Evolutionary conservation across 2,329 filamentous ascomycete species (phyloP).

Genomic region (Colletotrichum agaves): DNA sequence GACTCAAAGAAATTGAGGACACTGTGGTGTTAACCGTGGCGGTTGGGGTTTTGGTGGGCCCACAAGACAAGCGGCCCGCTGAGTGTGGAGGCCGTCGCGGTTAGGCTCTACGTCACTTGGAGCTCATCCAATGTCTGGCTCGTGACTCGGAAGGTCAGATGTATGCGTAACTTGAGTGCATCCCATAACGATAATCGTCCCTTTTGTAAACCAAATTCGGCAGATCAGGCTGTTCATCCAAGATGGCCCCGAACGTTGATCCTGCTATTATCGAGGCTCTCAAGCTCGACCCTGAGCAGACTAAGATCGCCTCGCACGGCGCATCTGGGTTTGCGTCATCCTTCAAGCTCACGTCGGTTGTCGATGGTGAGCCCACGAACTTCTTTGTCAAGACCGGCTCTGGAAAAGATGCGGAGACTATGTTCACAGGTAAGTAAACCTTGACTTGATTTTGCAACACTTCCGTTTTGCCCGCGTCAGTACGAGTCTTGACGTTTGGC

Average conservation of each 20-base stretch:
- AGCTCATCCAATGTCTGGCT: constrained; percentile 23
- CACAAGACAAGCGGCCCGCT: constrained; percentile 1
- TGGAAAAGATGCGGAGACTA: constrained; percentile 68
- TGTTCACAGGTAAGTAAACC: constrained; percentile 71
- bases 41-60: constrained; percentile 23
- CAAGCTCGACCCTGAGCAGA: constrained; percentile 62
- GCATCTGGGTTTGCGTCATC: constrained; percentile 77
- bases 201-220: background rate
- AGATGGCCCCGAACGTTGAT: constrained; percentile 61
- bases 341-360: constrained; percentile 62
- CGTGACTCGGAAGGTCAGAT: background rate
- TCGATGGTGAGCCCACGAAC: constrained; percentile 60
- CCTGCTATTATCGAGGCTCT: constrained; percentile 71
- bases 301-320: constrained; percentile 69
- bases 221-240: background rate
- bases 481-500: constrained; percentile 44
- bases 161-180: constrained; percentile 7
- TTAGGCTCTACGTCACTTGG: constrained; percentile 27
- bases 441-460: background rate
- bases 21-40: constrained; percentile 6
- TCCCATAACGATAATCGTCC: background rate
- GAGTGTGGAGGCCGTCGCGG: constrained; percentile 10
- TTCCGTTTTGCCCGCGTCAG: constrained; percentile 7
- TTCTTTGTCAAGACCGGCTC: constrained; percentile 80
- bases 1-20: background rate